Conservation (phyloP, 805 yeast genomes). For the Osmozyma mogii region DNA sequence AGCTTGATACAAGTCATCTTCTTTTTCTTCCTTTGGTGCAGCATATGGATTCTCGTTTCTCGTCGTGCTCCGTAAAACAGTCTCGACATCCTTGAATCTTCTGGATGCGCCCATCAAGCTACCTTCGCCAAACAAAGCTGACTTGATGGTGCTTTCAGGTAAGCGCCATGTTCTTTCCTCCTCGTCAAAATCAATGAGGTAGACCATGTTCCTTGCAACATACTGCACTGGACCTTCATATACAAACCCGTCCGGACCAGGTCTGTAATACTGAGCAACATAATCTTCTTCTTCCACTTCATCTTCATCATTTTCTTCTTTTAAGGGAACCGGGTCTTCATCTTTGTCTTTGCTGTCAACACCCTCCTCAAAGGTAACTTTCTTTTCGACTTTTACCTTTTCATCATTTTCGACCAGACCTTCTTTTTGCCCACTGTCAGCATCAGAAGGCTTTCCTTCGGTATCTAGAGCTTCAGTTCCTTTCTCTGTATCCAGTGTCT, state of each 20-base stretch:
- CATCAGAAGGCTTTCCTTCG: not conserved
- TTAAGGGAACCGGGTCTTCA: too few relatives aligned
- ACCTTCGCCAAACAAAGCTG: slow-evolving; percentile 54
- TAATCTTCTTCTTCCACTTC: slow-evolving; percentile 3
- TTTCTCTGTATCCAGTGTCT: not conserved
- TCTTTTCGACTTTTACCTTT: not conserved
- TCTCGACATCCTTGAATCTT: slow-evolving; percentile 48
- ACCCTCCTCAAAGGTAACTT: not conserved
- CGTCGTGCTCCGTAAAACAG: slow-evolving; percentile 23
- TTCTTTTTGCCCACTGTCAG: slow-evolving; percentile 1
- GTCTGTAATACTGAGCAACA: too few relatives aligned
- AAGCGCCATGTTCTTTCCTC: slow-evolving; percentile 18
- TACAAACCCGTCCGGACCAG: slow-evolving; percentile 12
- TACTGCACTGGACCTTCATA: slow-evolving; percentile 67
- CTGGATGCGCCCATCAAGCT: slow-evolving; percentile 44
- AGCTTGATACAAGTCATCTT: slow-evolving; percentile 26
- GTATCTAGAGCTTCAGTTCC: not conserved
- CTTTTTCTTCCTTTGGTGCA: slow-evolving; percentile 20
- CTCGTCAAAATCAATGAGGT: slow-evolving; percentile 42
- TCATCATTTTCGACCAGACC: slow-evolving; percentile 3
- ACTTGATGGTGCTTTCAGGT: slow-evolving; percentile 19
- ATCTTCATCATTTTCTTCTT: slow-evolving; percentile 3
- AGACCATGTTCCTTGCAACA: slow-evolving; percentile 47
- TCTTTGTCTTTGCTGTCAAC: slow-evolving; percentile 1
- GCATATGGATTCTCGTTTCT: slow-evolving; percentile 34